phyloP scores from a whole-genome alignment of 306 rosid genomes.

The Pyrus pyrifolia region DNA sequence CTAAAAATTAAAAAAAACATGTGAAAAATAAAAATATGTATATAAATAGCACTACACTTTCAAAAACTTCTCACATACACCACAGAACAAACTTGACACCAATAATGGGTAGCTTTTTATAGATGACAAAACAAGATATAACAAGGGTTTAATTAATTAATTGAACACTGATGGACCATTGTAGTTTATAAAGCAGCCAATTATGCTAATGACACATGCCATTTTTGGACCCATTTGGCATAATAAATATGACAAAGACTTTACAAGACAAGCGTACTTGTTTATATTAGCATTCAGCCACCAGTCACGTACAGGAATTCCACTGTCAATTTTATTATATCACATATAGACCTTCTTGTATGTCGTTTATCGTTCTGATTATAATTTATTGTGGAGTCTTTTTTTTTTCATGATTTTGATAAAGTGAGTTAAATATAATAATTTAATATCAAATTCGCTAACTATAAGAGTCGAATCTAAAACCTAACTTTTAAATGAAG shows the following conservation, averaged over 20 bases:
- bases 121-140: not conserved
- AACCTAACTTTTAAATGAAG: too few species aligned
- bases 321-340: constrained; percentile 42
- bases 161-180: not conserved
- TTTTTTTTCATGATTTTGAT: not conserved
- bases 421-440: too few species aligned
- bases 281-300: constrained; percentile 12
- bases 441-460: too few species aligned
- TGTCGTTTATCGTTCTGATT: not conserved
- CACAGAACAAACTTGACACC: not conserved
- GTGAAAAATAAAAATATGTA: too few species aligned
- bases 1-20: too few species aligned
- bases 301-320: constrained; percentile 31
- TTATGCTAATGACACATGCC: constrained; percentile 22
- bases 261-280: not conserved
- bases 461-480: too few species aligned
- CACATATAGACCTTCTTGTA: constrained; percentile 23
- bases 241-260: constrained; percentile 2
- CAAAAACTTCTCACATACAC: not conserved
- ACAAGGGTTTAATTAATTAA: not conserved
- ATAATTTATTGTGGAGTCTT: not conserved
- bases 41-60: too few species aligned
- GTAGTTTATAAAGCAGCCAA: constrained; percentile 10
- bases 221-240: not conserved
- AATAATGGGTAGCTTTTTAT: constrained; percentile 1